Percentiles rank a stretch among this genome's conserved stretches.
These are phyloP conservation scores for Teratosphaeria nubilosa DNA, from an alignment of 2,329 filamentous ascomycete genomes.

Conservation along the genomic window DNA sequence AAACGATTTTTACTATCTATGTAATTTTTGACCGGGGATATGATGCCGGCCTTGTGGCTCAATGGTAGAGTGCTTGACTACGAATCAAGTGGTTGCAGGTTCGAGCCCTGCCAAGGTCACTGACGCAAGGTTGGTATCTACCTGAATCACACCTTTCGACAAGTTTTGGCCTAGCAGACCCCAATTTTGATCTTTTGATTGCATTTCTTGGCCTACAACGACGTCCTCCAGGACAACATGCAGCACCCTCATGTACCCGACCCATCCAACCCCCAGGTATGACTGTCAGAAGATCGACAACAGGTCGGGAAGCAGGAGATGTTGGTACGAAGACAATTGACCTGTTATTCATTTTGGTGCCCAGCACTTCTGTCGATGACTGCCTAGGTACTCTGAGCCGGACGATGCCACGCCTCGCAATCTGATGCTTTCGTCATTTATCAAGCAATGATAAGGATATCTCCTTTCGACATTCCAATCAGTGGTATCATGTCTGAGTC, in stretches of 20 bases:
- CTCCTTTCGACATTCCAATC: not conserved
- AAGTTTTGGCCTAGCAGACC: not conserved
- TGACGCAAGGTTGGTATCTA: too few species aligned
- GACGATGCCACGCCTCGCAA: not conserved
- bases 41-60: conserved; percentile 31
- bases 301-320: not conserved
- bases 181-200: too few species aligned
- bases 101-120: conserved; percentile 11
- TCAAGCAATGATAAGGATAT: not conserved
- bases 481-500: not conserved
- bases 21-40: not conserved
- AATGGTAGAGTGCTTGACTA: conserved; percentile 52
- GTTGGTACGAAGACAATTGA: not conserved
- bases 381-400: not conserved
- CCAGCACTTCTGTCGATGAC: not conserved
- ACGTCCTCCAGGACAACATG: too few species aligned
- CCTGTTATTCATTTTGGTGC: not conserved
- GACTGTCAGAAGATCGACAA: not conserved
- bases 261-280: too few species aligned
- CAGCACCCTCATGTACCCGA: too few species aligned
- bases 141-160: not conserved
- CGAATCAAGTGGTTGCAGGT: conserved; percentile 22
- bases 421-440: not conserved
- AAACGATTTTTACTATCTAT: not conserved
- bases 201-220: too few species aligned